Base-by-base conservation (phyloP, 768 basidiomycete genomes). In the Tylopilus subfusipes region DNA sequence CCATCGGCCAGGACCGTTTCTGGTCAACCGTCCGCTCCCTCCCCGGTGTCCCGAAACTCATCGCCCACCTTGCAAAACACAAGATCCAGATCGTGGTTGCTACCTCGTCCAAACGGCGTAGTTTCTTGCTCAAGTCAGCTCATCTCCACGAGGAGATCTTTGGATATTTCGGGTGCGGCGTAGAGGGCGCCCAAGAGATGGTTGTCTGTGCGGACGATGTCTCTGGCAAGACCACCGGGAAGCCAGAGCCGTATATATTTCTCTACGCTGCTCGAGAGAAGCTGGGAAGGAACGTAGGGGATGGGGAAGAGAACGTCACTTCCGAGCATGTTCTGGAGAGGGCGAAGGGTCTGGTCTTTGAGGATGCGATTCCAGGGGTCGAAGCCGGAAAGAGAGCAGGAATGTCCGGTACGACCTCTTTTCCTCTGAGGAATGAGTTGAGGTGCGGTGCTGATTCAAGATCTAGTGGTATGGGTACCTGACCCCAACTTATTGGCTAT, bases 231-330 rank as follows among this genome's bases (percentile, higher is more conserved):
- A 78, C 84, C 62, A 71, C 72, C 27, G 85, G 87, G n/a, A 95
- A 95, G 69, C 92, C 92, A 0, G 75, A 77, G 27, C 90, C 92
- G 18, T 91, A 92, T 64, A 83, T 92, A 33, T 95, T 93, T 67
- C 73, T 94, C 33, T 75, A 76, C 9, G 86, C 90, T 12, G 92
- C 92, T 25, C 75, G 78, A 48, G 76, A 77, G 56, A 71, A 82
- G 50, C 69, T 90, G 42, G 77, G 78, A 12, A 75, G 74, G 31
- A 67, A 79, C 19, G 85, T 90, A 0, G 86, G 88, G 3, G 75
- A 53, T 68, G 75, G 14, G 71, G 75, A 21, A 68, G 65, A 54
- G 1, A 60, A 64, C 19, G 56, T 63, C 14, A 69, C 65, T 5
- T 69, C 73, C 19, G 68, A 61, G 38, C 72, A 83, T 60, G 61